These are phyloP conservation scores for Aspergillus saccharolyticus DNA, from an alignment of 495 filamentous ascomycete genomes.

Conservation along the genomic window DNA sequence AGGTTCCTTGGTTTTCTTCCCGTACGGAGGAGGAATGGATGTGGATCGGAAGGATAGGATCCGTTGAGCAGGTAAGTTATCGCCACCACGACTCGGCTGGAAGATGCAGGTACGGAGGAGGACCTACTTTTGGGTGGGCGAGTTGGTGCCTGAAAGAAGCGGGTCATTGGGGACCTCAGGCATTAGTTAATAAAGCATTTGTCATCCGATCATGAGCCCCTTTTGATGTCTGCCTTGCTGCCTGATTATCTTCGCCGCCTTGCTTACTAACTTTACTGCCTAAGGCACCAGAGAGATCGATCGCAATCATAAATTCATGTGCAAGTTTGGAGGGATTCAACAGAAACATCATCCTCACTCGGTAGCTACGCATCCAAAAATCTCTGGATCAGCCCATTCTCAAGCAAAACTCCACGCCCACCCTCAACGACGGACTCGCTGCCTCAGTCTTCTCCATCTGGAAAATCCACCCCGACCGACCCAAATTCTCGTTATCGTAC, in stretches of 20 bases:
- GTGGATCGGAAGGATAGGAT: no score
- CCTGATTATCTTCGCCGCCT: background rate
- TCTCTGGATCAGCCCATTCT: constrained; percentile 11
- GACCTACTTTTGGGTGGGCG: no score
- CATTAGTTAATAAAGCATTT: no score
- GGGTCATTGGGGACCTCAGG: no score
- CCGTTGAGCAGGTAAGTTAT: no score
- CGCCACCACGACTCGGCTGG: no score
- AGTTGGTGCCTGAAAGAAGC: background rate
- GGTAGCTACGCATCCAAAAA: constrained; percentile 8
- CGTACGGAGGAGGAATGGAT: no score
- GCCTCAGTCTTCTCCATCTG: constrained; percentile 11
- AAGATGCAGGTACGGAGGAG: background rate
- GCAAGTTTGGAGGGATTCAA: no score
- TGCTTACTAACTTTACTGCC: no score
- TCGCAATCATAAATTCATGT: no score
- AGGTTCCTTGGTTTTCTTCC: no score
- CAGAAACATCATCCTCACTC: background rate
- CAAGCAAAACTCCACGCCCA: constrained; percentile 15
- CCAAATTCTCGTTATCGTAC: constrained; percentile 19
- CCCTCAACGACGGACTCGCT: constrained; percentile 9
- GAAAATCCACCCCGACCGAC: constrained; percentile 11
- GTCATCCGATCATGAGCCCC: background rate
- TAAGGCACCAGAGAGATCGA: no score
- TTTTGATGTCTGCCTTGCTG: background rate